These are phyloP conservation scores for Coemansia sp. DNA, from an alignment of 192 early-diverging fungal species.

Conservation along the genomic window DNA sequence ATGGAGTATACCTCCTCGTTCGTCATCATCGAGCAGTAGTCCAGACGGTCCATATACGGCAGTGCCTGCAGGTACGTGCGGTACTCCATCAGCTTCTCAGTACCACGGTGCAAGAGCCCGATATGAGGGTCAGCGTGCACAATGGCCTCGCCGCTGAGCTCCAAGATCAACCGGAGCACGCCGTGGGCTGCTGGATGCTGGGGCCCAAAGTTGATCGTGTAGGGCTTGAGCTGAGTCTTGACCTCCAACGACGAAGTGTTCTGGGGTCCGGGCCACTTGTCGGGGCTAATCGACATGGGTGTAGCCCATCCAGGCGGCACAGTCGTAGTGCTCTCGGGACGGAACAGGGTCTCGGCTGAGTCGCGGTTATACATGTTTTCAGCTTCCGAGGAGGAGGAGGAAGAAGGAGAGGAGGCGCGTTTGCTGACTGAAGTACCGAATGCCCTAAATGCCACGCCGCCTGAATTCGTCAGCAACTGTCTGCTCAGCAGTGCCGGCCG, in stretches of 20 bases:
- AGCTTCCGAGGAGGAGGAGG: not conserved
- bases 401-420: not conserved
- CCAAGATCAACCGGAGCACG: constrained; percentile 91
- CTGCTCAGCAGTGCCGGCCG: constrained; percentile 23
- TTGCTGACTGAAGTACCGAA: constrained; percentile 5
- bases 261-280: constrained; percentile 51
- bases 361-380: not conserved
- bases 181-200: constrained; percentile 99
- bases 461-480: not conserved
- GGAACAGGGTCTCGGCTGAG: constrained; percentile 33
- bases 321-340: constrained; percentile 31
- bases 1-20: constrained; percentile 98
- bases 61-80: constrained; percentile 98
- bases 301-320: constrained; percentile 49
- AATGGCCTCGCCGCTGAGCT: constrained; percentile 91
- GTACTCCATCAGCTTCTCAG: constrained; percentile 99
- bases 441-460: not conserved
- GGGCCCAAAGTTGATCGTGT: constrained; percentile 99
- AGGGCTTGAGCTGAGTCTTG: constrained; percentile 66
- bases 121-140: constrained; percentile 96
- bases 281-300: constrained; percentile 45
- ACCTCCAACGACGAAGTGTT: constrained; percentile 29
- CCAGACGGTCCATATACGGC: constrained; percentile 98
- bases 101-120: constrained; percentile 96
- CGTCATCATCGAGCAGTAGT: constrained; percentile 99